A percentile compares a stretch with the other conserved stretches of the same genome.
Conservation (phyloP, 2,329 filamentous ascomycete genomes). For the Hymenoscyphus scutula region DNA sequence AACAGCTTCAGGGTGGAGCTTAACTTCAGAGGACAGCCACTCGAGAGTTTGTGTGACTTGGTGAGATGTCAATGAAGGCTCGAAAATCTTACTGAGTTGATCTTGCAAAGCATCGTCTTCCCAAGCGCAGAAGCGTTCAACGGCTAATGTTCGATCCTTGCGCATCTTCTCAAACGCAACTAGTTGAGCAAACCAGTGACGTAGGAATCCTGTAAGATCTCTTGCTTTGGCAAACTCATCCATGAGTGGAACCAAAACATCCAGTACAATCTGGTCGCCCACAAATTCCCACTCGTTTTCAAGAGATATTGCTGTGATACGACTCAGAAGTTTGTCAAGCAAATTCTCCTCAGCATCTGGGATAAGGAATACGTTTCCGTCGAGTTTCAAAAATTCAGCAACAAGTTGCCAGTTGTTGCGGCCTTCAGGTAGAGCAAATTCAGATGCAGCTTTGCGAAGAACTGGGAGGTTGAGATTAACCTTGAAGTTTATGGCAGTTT, state of each 20-base stretch:
- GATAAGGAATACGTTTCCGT: conserved; percentile 46
- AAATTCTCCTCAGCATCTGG: conserved; percentile 33
- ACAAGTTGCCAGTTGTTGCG: conserved; percentile 42
- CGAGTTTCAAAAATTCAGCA: conserved; percentile 43
- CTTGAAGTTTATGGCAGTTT: conserved; percentile 37
- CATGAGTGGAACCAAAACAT: conserved; percentile 42
- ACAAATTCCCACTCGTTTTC: conserved; percentile 23
- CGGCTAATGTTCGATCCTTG: conserved; percentile 13
- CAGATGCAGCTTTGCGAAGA: conserved; percentile 36
- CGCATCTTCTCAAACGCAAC: conserved; percentile 31
- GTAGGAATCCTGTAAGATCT: conserved; percentile 41
- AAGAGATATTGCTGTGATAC: conserved; percentile 32
- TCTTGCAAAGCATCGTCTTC: conserved; percentile 32
- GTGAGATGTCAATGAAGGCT: conserved; percentile 38
- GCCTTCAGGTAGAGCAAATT: conserved; percentile 29
- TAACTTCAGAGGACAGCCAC: conserved; percentile 33
- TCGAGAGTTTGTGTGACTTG: conserved; percentile 41
- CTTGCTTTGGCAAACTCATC: conserved; percentile 42
- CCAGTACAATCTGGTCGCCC: conserved; percentile 34
- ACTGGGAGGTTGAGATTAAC: conserved; percentile 37
- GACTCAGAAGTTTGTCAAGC: conserved; percentile 35
- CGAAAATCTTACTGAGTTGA: conserved; percentile 35
- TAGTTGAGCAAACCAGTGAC: conserved; percentile 39
- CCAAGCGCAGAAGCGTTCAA: conserved; percentile 31
- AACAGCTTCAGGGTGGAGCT: conserved; percentile 29